A percentile compares a stretch with the other conserved stretches of the same genome.
Conservation (phyloP, 345 rosid genomes). For the Lepidium africanum region DNA sequence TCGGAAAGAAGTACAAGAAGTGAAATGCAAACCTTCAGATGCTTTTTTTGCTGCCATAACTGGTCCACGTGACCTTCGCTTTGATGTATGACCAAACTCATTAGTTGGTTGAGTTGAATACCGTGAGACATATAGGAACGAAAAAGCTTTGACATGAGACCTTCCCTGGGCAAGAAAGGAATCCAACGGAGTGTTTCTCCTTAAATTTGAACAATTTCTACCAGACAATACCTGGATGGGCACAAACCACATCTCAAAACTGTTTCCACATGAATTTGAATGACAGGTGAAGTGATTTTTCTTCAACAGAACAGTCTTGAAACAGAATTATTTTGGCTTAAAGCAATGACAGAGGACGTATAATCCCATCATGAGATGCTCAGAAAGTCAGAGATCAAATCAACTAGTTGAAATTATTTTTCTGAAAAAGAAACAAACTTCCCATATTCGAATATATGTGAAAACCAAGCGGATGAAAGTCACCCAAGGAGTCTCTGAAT, state of each 20-base stretch:
- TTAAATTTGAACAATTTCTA: conserved; percentile 39
- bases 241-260: conserved; percentile 10
- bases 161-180: conserved; percentile 34
- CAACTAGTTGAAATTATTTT: too few relatives aligned
- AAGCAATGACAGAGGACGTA: not conserved
- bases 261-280: not conserved
- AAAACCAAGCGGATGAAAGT: not conserved
- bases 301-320: not conserved
- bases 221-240: conserved; percentile 46
- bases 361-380: not conserved
- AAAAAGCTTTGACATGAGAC: conserved; percentile 39
- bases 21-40: conserved; percentile 44
- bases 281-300: not conserved
- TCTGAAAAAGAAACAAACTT: not conserved
- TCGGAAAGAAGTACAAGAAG: not conserved
- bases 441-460: not conserved
- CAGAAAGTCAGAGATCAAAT: not conserved
- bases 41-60: conserved; percentile 91
- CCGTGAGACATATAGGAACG: conserved; percentile 35
- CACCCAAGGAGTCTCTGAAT: conserved; percentile 8
- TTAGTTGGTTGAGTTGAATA: conserved; percentile 37
- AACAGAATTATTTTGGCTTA: not conserved
- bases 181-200: conserved; percentile 35
- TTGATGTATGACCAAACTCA: conserved; percentile 48
- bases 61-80: conserved; percentile 82